Percentiles rank a stretch among this genome's conserved stretches.
Evolutionary conservation across 1,284 basidiomycete genomes (phyloP).

Genomic region (Boletellus deceptivus): DNA sequence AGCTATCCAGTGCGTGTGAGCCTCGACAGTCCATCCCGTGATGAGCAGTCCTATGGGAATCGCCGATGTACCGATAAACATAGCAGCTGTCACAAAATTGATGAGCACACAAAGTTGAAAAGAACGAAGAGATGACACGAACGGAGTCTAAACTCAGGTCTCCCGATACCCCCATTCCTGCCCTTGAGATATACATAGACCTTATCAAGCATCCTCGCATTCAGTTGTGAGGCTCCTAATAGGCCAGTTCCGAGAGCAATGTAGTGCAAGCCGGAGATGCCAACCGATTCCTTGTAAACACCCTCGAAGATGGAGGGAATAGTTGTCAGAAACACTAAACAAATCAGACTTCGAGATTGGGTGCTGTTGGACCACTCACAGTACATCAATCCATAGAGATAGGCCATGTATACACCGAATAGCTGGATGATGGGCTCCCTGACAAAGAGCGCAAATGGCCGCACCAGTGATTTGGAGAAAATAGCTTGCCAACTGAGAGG

Average conservation of each 20-base stretch:
- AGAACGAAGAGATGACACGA: slow-evolving; percentile 5
- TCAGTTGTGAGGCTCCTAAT: slow-evolving; percentile 44
- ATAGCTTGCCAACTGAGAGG: slow-evolving; percentile 37
- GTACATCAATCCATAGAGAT: slow-evolving; percentile 54
- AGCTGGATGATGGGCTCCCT: slow-evolving; percentile 50
- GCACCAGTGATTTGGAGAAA: slow-evolving; percentile 37
- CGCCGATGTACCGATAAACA: slow-evolving; percentile 55
- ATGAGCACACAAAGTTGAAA: slow-evolving; percentile 1
- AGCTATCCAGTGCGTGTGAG: slow-evolving; percentile 60
- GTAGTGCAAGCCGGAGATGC: slow-evolving; percentile 61
- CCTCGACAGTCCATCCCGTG: slow-evolving; percentile 63
- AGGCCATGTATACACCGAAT: slow-evolving; percentile 48
- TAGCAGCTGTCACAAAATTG: slow-evolving; percentile 41
- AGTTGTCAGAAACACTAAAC: slow-evolving; percentile 58
- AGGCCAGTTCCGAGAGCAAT: slow-evolving; percentile 51
- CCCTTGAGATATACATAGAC: slow-evolving; percentile 44
- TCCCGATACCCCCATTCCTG: slow-evolving; percentile 44
- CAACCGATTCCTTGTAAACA: slow-evolving; percentile 47
- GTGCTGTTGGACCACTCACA: slow-evolving; percentile 35
- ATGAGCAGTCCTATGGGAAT: slow-evolving; percentile 62
- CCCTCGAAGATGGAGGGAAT: slow-evolving; percentile 60
- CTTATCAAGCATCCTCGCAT: slow-evolving; percentile 47
- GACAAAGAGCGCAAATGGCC: slow-evolving; percentile 48
- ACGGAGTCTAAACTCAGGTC: slow-evolving; percentile 47
- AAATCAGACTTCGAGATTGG: slow-evolving; percentile 10